Evolutionary conservation across 768 basidiomycete species (phyloP).

Genomic region (Macrocybe gigantea): DNA sequence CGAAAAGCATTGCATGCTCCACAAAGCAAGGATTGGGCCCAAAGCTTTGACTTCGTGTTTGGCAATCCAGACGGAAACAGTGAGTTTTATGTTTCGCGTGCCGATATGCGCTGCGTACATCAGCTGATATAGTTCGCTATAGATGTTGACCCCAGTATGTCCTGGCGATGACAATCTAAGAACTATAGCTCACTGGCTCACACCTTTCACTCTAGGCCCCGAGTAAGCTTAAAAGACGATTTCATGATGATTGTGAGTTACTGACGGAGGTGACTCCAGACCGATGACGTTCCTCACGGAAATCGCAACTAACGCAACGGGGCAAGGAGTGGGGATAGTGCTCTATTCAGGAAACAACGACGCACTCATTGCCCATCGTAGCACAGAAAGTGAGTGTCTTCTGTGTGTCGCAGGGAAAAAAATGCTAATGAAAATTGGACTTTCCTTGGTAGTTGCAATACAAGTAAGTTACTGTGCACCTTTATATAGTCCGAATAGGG

Average conservation of each 20-base stretch:
- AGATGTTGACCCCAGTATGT: conserved; percentile 34
- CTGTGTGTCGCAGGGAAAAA: background rate
- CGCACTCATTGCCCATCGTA: conserved; percentile 54
- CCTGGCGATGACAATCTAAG: background rate
- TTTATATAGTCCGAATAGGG: conserved; percentile 1
- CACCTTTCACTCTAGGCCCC: conserved; percentile 16
- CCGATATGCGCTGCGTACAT: conserved; percentile 1
- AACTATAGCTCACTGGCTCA: background rate
- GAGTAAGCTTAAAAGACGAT: conserved; percentile 18
- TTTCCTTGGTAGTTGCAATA: conserved; percentile 39
- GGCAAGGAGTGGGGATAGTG: conserved; percentile 43
- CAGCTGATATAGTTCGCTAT: background rate
- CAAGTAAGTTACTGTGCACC: conserved; percentile 28
- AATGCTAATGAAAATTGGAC: background rate
- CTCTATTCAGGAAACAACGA: conserved; percentile 70
- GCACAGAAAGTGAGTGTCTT: conserved; percentile 48
- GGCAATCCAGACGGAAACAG: conserved; percentile 23
- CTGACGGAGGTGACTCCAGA: conserved; percentile 21
- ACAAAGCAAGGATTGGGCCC: conserved; percentile 43
- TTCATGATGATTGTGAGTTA: background rate
- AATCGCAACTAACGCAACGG: conserved; percentile 59
- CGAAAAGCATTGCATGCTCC: conserved; percentile 65
- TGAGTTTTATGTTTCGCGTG: conserved; percentile 11
- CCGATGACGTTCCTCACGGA: conserved; percentile 61
- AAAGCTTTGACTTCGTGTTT: conserved; percentile 31